Conservation (phyloP, 2,329 filamentous ascomycete genomes). For the Colletotrichum lentis region DNA sequence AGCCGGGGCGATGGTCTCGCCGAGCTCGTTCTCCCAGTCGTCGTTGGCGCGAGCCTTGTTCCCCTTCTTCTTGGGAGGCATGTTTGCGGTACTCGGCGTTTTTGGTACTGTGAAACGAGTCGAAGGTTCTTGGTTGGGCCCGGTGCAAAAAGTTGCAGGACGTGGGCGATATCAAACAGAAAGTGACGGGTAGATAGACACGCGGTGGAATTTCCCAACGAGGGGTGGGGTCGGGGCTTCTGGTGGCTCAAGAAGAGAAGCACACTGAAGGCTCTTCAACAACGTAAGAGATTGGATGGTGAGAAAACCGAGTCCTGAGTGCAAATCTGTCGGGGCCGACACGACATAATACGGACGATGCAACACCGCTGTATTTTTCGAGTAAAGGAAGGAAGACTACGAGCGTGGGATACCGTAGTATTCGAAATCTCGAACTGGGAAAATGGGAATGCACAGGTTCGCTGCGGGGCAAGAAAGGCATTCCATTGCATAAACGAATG, state of each 20-base stretch:
- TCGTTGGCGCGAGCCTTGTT: constrained; percentile 84
- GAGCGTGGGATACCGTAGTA: neutral
- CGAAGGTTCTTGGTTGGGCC: constrained; percentile 8
- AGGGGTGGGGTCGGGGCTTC: constrained; percentile 25
- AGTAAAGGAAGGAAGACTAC: neutral
- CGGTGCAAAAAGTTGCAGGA: constrained; percentile 18
- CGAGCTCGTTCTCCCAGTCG: constrained; percentile 94
- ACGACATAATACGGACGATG: constrained; percentile 32
- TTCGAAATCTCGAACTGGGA: constrained; percentile 8
- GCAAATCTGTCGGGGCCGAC: constrained; percentile 15
- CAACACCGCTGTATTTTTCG: constrained; percentile 3
- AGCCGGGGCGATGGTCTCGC: constrained; percentile 75
- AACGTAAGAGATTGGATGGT: constrained; percentile 19
- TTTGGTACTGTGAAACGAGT: neutral
- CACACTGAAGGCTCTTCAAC: constrained; percentile 17
- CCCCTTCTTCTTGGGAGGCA: constrained; percentile 94
- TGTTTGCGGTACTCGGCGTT: constrained; percentile 54
- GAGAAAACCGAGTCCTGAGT: constrained; percentile 21
- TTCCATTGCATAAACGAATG: too few species aligned
- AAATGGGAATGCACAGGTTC: constrained; percentile 19
- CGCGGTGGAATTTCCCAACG: constrained; percentile 27
- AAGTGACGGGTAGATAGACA: constrained; percentile 15
- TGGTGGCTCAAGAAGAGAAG: constrained; percentile 17
- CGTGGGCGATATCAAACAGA: constrained; percentile 28
- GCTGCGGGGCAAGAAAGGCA: constrained; percentile 29